Conservation (phyloP, 2,329 filamentous ascomycete genomes). For the Biscogniauxia marginata region DNA sequence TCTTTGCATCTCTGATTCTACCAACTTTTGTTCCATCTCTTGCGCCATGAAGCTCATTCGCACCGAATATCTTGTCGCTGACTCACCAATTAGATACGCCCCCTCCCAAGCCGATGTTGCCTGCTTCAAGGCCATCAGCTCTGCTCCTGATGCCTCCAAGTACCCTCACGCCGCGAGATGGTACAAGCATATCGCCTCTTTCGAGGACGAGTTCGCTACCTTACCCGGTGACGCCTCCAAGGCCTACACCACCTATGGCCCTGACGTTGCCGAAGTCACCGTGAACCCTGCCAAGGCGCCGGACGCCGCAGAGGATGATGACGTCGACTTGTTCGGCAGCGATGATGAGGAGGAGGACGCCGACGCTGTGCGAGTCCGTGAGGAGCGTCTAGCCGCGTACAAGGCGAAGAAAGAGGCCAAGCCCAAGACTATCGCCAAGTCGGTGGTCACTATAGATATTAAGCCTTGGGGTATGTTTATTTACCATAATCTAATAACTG, state of each 20-base stretch:
- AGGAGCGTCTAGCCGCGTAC: slow-evolving; percentile 91
- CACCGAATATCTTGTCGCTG: slow-evolving; percentile 9
- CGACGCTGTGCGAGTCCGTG: slow-evolving; percentile 79
- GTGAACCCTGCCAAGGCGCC: slow-evolving; percentile 85
- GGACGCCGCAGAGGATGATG: slow-evolving; percentile 68
- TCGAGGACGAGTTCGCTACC: slow-evolving; percentile 86
- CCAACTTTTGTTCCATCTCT: slow-evolving; percentile 4
- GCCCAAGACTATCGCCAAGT: slow-evolving; percentile 91
- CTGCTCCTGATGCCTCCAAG: slow-evolving; percentile 75
- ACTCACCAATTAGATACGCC: slow-evolving; percentile 42
- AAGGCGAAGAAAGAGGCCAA: slow-evolving; percentile 95
- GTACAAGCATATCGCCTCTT: slow-evolving; percentile 98
- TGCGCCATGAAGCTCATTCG: background rate
- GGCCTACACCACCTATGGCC: slow-evolving; percentile 87
- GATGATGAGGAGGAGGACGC: slow-evolving; percentile 94
- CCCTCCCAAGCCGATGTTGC: slow-evolving; percentile 95
- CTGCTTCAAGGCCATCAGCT: slow-evolving; percentile 84
- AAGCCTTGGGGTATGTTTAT: slow-evolving; percentile 93
- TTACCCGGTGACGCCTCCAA: slow-evolving; percentile 90
- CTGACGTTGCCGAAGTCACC: slow-evolving; percentile 73
- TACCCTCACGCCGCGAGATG: slow-evolving; percentile 93
- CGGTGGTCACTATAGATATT: slow-evolving; percentile 89
- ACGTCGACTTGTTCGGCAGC: slow-evolving; percentile 89
- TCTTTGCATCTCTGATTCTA: slow-evolving; percentile 37
- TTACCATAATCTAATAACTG: background rate